phyloP scores from a whole-genome alignment of 2,329 filamentous ascomycete genomes.

The Curvularia verruculosa region DNA sequence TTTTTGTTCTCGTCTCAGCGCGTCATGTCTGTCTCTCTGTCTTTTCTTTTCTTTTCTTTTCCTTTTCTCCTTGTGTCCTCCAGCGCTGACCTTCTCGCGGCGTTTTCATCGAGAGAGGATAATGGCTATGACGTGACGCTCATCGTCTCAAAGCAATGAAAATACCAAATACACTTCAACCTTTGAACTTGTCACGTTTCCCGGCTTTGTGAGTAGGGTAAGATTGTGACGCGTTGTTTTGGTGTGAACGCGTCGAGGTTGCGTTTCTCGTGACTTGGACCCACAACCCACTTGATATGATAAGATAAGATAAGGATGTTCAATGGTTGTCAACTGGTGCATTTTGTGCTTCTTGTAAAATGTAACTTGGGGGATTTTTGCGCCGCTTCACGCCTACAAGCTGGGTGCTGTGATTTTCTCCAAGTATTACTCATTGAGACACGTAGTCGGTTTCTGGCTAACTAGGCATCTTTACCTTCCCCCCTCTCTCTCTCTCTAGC shows the following conservation, averaged over 20 bases:
- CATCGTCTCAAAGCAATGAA: conserved; percentile 10
- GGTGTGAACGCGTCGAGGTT: conserved; percentile 1
- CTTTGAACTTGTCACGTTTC: background rate
- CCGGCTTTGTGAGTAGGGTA: background rate
- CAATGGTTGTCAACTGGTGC: too few relatives aligned
- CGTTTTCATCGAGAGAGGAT: background rate
- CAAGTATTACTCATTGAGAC: too few relatives aligned
- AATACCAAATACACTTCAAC: background rate
- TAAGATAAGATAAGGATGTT: background rate
- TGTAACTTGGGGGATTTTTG: background rate
- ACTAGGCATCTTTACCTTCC: too few relatives aligned
- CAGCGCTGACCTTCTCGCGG: background rate
- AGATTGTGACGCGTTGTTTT: conserved; percentile 1
- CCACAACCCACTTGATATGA: background rate
- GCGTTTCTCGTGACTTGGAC: background rate
- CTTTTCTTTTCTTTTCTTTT: background rate
- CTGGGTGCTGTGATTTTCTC: too few relatives aligned
- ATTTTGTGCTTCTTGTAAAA: too few relatives aligned
- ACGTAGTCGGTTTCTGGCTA: too few relatives aligned
- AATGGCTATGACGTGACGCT: conserved; percentile 8
- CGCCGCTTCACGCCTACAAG: background rate
- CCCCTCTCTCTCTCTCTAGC: too few relatives aligned
- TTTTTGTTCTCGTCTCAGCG: background rate
- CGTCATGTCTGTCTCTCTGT: conserved; percentile 1
- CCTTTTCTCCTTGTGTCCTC: background rate